Percentiles rank a stretch among this genome's conserved stretches.
These are phyloP conservation scores for Boehmeria nivea DNA, from an alignment of 306 rosid genomes.

Conservation along the genomic window DNA sequence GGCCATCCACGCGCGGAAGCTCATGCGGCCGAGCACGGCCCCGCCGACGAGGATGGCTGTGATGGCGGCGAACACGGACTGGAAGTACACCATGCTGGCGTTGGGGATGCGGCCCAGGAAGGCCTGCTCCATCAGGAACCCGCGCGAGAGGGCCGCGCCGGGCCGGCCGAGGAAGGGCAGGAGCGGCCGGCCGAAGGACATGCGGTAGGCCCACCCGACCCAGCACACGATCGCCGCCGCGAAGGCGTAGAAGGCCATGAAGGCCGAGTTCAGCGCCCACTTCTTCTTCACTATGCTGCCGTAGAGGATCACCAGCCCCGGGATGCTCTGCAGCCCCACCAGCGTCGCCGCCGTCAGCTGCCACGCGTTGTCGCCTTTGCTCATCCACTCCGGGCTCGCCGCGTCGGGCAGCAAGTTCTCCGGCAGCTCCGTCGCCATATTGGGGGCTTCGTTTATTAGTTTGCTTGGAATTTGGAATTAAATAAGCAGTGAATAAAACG, in stretches of 20 bases:
- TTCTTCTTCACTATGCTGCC: constrained; percentile 50
- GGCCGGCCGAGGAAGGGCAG: constrained; percentile 29
- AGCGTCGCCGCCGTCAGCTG: constrained; percentile 36
- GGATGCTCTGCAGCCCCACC: constrained; percentile 47
- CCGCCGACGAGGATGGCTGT: constrained; percentile 40
- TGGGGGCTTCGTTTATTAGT: too few relatives aligned
- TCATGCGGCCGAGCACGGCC: constrained; percentile 46
- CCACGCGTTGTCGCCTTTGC: constrained; percentile 47
- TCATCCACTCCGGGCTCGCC: constrained; percentile 35
- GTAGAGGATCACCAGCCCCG: constrained; percentile 42
- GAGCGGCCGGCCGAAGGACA: constrained; percentile 27
- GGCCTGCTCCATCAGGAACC: constrained; percentile 1
- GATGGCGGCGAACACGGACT: constrained; percentile 41
- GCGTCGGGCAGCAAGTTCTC: background rate
- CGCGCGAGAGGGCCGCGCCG: constrained; percentile 7
- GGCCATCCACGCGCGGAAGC: constrained; percentile 42
- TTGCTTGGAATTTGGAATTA: too few relatives aligned
- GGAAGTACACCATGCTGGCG: constrained; percentile 44
- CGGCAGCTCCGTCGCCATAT: constrained; percentile 19
- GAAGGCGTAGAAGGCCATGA: constrained; percentile 50
- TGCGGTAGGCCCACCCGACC: constrained; percentile 39
- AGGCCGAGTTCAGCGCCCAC: constrained; percentile 48
- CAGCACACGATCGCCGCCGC: constrained; percentile 41
- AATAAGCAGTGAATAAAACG: too few relatives aligned
- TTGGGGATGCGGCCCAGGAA: constrained; percentile 18